Conservation (phyloP, 2,329 filamentous ascomycete species). For the Phialemoniopsis sp. region DNA sequence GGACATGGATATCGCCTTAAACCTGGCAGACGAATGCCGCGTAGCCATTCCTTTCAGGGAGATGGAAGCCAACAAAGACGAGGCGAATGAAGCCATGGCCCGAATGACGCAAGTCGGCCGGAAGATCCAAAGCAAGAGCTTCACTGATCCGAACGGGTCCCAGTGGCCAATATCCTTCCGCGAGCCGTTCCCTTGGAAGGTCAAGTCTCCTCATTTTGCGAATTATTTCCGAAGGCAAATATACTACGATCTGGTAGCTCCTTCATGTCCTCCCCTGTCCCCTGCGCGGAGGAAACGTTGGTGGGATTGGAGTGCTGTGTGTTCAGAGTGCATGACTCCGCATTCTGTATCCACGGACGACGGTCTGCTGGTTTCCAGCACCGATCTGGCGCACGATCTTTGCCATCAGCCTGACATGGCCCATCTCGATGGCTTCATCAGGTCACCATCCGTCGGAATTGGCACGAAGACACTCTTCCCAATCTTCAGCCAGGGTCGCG, state of each 20-base stretch:
- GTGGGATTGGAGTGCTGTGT: conserved; percentile 31
- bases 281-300: conserved; percentile 32
- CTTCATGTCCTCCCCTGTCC: conserved; percentile 40
- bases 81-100: conserved; percentile 8
- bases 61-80: conserved; percentile 27
- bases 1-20: conserved; percentile 50
- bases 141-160: not conserved
- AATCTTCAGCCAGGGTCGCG: conserved; percentile 52
- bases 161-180: not conserved
- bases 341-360: conserved; percentile 22
- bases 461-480: conserved; percentile 43
- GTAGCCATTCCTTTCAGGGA: conserved; percentile 38
- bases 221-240: conserved; percentile 18
- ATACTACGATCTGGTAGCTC: conserved; percentile 28
- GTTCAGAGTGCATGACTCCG: conserved; percentile 24
- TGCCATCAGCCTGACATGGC: conserved; percentile 45
- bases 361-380: conserved; percentile 37
- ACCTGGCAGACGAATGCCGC: conserved; percentile 44
- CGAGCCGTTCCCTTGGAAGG: not conserved
- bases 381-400: conserved; percentile 33
- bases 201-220: conserved; percentile 9
- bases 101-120: conserved; percentile 20
- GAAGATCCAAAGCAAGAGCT: conserved; percentile 3
- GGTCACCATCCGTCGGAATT: conserved; percentile 36
- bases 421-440: conserved; percentile 47